A percentile compares a stretch with the other conserved stretches of the same genome.
Evolutionary conservation across 148 eudicot species (phyloP).

Genomic region (Agrostemma githago): DNA sequence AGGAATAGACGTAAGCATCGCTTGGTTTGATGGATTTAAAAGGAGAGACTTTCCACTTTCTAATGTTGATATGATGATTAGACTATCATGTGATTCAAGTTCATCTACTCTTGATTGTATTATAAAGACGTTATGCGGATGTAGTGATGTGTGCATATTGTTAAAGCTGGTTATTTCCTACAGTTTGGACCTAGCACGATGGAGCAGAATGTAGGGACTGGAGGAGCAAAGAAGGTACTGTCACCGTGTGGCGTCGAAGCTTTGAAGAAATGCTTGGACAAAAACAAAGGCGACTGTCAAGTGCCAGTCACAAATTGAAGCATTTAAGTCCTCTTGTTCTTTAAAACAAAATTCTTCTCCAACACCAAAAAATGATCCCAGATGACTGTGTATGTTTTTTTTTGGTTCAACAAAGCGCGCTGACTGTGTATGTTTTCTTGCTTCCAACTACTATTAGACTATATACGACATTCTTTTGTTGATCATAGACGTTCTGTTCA

Average conservation of each 20-base stretch:
- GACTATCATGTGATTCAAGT: no score
- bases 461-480: not conserved
- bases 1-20: not conserved
- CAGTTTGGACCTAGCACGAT: constrained; percentile 19
- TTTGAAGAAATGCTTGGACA: constrained; percentile 78
- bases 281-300: constrained; percentile 78
- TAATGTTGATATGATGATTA: no score
- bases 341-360: constrained; percentile 33
- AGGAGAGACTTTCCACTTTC: no score
- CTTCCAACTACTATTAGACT: not conserved
- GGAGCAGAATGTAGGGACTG: constrained; percentile 34
- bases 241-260: constrained; percentile 82
- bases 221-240: constrained; percentile 39
- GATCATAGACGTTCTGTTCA: not conserved
- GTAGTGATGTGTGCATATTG: not conserved
- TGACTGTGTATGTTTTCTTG: not conserved
- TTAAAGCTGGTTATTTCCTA: not conserved
- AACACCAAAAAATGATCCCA: not conserved
- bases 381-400: no score
- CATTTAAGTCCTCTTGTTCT: constrained; percentile 76
- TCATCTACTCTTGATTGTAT: not conserved
- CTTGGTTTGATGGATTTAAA: not conserved
- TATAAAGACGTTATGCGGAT: not conserved
- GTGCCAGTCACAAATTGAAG: constrained; percentile 79
- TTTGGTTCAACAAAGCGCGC: no score